A percentile compares a stretch with the other conserved stretches of the same genome.
Conservation (phyloP, 164 flowering plant genomes). For the Vitis vinifera region DNA sequence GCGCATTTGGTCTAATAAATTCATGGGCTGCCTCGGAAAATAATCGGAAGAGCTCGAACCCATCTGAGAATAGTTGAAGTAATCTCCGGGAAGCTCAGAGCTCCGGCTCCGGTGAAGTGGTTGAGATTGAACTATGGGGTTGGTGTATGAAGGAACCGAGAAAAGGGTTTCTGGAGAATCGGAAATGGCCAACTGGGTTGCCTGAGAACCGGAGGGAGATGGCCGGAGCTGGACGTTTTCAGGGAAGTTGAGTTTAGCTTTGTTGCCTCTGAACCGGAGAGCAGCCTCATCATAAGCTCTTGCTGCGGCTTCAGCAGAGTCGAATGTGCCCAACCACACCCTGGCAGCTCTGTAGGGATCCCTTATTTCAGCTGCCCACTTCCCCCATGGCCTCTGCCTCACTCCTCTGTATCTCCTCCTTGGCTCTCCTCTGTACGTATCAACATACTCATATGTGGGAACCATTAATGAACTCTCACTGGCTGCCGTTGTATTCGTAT, state of each 20-base stretch:
- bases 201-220: slow-evolving; percentile 8
- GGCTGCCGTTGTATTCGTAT: not conserved
- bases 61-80: not conserved
- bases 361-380: slow-evolving; percentile 63
- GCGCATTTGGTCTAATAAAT: slow-evolving; percentile 16
- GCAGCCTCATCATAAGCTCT: slow-evolving; percentile 55
- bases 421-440: not conserved
- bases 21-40: slow-evolving; percentile 16
- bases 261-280: slow-evolving; percentile 51
- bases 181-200: slow-evolving; percentile 17
- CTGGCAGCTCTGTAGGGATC: slow-evolving; percentile 54
- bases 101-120: slow-evolving; percentile 2
- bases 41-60: not conserved
- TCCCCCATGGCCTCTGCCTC: slow-evolving; percentile 62
- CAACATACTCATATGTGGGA: slow-evolving; percentile 5
- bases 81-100: not conserved
- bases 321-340: slow-evolving; percentile 60
- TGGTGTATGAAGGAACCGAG: slow-evolving; percentile 8
- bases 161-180: slow-evolving; percentile 16
- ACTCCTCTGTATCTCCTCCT: slow-evolving; percentile 56
- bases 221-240: slow-evolving; percentile 42
- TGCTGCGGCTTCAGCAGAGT: slow-evolving; percentile 53
- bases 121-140: slow-evolving; percentile 23
- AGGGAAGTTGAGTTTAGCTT: slow-evolving; percentile 61
- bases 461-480: not conserved